These are phyloP conservation scores for Silybum marianum DNA, from an alignment of 129 eudicot species.

Conservation along the genomic window DNA sequence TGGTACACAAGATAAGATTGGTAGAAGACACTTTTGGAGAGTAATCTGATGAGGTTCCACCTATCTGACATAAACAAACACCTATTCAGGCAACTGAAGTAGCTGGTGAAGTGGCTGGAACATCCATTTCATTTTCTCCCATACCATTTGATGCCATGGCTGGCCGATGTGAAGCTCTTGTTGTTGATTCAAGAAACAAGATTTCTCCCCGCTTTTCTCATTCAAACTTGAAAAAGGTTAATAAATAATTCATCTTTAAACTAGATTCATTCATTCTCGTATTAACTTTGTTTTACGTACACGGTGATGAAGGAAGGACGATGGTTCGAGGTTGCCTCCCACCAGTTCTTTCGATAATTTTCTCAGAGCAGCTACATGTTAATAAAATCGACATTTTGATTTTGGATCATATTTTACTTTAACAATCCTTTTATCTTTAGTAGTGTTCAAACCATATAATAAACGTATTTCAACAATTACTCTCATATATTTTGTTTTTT, in stretches of 20 bases:
- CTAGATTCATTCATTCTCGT: neutral
- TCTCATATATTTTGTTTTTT: neutral
- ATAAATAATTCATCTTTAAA: conserved; percentile 10
- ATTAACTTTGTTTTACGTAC: neutral
- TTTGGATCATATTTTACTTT: neutral
- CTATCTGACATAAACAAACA: neutral
- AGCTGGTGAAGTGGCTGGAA: conserved; percentile 97
- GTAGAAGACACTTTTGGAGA: too few species aligned
- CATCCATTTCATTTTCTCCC: conserved; percentile 91
- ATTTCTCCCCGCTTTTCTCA: conserved; percentile 75
- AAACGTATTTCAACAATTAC: neutral
- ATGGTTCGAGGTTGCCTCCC: conserved; percentile 73
- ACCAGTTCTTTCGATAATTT: conserved; percentile 97
- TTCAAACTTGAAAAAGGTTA: conserved; percentile 32
- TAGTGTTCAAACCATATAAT: neutral
- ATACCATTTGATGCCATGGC: conserved; percentile 91
- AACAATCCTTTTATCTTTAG: neutral
- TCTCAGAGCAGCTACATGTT: conserved; percentile 75
- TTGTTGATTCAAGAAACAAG: conserved; percentile 80
- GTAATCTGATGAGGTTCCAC: too few species aligned
- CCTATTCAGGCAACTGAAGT: conserved; percentile 79
- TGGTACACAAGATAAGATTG: too few species aligned
- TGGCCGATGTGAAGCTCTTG: conserved; percentile 89
- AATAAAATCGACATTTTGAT: neutral
- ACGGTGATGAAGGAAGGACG: conserved; percentile 36